Conservation (phyloP, 176 grass and related monocot species). For the Eremochloa ophiuroides region DNA sequence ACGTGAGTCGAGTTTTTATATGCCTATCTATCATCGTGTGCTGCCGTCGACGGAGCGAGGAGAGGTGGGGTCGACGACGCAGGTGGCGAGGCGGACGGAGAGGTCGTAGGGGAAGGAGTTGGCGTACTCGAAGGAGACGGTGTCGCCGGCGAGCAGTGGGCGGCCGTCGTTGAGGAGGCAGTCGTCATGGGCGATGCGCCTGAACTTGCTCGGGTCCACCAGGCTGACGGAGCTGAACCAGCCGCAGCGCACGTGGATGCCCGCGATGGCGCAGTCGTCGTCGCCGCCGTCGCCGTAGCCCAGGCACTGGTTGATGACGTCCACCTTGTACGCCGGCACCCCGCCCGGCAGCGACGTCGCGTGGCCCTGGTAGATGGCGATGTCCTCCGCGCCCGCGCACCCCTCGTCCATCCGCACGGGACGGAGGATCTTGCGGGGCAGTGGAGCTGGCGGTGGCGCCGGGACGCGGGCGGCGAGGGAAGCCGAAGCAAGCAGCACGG, state of each 20-base stretch:
- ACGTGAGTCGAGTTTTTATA: too few relatives aligned
- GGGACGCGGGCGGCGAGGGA: too few relatives aligned
- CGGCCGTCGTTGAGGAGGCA: conserved; percentile 87
- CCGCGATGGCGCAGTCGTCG: conserved; percentile 34
- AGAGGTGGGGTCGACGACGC: too few relatives aligned
- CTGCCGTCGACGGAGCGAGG: too few relatives aligned
- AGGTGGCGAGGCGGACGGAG: conserved; percentile 38
- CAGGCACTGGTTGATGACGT: conserved; percentile 77
- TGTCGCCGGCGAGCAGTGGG: conserved; percentile 46
- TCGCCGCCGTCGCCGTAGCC: neutral
- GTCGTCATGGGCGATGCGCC: conserved; percentile 56
- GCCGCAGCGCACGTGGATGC: conserved; percentile 84
- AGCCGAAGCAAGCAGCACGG: too few relatives aligned
- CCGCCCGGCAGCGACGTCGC: conserved; percentile 26
- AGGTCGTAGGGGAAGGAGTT: conserved; percentile 67
- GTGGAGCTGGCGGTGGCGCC: too few relatives aligned
- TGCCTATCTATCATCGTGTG: too few relatives aligned
- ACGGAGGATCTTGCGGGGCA: too few relatives aligned
- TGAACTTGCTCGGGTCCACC: too few relatives aligned
- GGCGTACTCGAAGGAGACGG: conserved; percentile 77
- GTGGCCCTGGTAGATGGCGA: conserved; percentile 32
- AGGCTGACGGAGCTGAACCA: conserved; percentile 89
- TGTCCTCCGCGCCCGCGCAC: conserved; percentile 43
- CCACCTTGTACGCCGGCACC: conserved; percentile 66
- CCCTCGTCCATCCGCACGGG: conserved; percentile 35